Evolutionary conservation across 345 rosid species (phyloP).

Genomic region (Brassica juncea): DNA sequence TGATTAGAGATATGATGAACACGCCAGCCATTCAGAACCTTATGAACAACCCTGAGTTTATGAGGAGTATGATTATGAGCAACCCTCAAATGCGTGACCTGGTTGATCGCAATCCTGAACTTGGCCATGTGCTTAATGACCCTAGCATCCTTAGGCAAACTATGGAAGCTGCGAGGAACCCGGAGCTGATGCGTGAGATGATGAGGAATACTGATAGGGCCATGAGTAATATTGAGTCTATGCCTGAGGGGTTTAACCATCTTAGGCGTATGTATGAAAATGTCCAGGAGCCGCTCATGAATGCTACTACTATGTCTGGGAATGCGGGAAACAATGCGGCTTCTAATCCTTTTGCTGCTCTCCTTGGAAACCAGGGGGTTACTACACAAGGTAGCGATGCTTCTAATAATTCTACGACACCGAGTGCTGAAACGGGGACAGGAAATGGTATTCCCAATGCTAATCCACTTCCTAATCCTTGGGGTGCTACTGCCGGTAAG

Average conservation of each 20-base stretch:
- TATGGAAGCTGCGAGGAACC: constrained; percentile 82
- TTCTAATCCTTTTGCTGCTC: constrained; percentile 67
- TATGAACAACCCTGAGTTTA: constrained; percentile 84
- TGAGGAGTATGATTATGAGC: constrained; percentile 75
- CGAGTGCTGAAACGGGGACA: constrained; percentile 49
- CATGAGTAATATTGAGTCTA: constrained; percentile 86
- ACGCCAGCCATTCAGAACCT: constrained; percentile 76
- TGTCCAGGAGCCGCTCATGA: constrained; percentile 79
- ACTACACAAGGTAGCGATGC: constrained; percentile 46
- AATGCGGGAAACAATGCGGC: constrained; percentile 49
- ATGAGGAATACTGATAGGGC: constrained; percentile 85
- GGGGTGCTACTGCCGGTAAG: constrained; percentile 60
- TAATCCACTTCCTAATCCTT: constrained; percentile 87
- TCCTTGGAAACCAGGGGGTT: constrained; percentile 54
- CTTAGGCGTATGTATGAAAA: constrained; percentile 91
- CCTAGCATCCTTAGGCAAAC: constrained; percentile 81
- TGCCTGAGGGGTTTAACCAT: constrained; percentile 87
- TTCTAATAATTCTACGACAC: constrained; percentile 49
- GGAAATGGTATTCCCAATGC: constrained; percentile 68
- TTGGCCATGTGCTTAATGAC: constrained; percentile 82
- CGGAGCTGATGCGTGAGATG: constrained; percentile 96
- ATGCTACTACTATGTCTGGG: constrained; percentile 75
- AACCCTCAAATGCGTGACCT: constrained; percentile 94
- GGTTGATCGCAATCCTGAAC: constrained; percentile 89
- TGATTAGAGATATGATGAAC: constrained; percentile 84